phyloP scores from a whole-genome alignment of 345 rosid genomes.

The Physaria fendleri region DNA sequence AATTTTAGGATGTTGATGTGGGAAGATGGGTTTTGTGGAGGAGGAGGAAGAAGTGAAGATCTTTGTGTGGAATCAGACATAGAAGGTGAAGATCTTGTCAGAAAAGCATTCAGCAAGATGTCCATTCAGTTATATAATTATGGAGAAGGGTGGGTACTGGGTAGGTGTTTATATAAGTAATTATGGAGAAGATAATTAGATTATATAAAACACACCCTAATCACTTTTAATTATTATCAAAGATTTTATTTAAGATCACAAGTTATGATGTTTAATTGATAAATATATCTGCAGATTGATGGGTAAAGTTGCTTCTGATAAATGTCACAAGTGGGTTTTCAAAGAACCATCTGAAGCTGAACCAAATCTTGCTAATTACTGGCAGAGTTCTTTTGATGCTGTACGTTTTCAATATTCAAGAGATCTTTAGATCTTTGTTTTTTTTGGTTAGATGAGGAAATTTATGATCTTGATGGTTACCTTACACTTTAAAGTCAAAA shows the following conservation, averaged over 20 bases:
- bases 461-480: conserved; percentile 31
- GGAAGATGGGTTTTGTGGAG: conserved; percentile 98
- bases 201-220: conserved; percentile 22
- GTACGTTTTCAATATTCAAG: conserved; percentile 36
- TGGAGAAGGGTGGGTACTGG: conserved; percentile 99
- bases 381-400: conserved; percentile 99
- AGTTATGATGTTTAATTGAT: conserved; percentile 9
- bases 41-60: conserved; percentile 66
- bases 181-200: conserved; percentile 16
- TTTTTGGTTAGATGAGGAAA: conserved; percentile 24
- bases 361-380: conserved; percentile 88
- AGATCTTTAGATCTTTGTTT: neutral
- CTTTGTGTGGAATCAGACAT: conserved; percentile 58
- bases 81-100: conserved; percentile 89
- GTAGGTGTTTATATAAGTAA: conserved; percentile 51
- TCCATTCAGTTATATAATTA: conserved; percentile 98
- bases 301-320: conserved; percentile 99
- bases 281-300: conserved; percentile 54
- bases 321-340: conserved; percentile 99
- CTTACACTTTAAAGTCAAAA: conserved; percentile 10
- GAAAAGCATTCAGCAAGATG: conserved; percentile 99
- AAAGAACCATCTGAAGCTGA: conserved; percentile 95
- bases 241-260: neutral
- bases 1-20: conserved; percentile 94
- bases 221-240: conserved; percentile 9